Percentiles rank a stretch among this genome's conserved stretches.
Conservation (phyloP, 768 basidiomycete species). For the Boletus sp. region DNA sequence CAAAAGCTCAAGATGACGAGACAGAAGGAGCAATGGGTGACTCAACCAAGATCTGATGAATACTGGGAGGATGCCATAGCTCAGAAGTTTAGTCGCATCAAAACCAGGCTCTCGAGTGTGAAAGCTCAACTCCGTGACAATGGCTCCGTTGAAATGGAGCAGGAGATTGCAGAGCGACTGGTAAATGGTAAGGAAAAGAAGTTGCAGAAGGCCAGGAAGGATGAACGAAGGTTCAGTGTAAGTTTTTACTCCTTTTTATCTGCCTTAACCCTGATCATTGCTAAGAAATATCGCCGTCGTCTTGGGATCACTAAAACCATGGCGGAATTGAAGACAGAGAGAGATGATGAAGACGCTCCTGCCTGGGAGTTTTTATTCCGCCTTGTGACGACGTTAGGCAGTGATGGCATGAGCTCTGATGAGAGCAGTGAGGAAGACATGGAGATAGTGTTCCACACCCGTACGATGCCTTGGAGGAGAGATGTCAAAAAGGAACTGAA, state of each 20-base stretch:
- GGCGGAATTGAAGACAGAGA: neutral
- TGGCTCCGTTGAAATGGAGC: neutral
- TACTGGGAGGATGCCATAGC: neutral
- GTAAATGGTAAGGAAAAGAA: neutral
- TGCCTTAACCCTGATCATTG: neutral
- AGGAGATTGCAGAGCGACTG: neutral
- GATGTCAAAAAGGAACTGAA: no score
- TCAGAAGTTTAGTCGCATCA: neutral
- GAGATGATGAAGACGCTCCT: neutral
- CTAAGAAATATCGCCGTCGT: neutral
- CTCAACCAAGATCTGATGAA: neutral
- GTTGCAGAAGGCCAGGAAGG: neutral
- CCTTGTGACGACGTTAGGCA: no score
- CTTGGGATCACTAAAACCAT: neutral
- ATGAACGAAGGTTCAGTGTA: neutral
- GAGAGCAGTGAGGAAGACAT: no score
- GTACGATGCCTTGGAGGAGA: no score
- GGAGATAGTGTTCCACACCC: no score
- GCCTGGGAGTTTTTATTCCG: no score
- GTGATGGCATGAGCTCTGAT: no score
- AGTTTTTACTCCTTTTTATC: neutral
- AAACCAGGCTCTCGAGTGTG: neutral
- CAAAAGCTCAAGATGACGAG: neutral
- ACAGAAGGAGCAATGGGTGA: neutral
- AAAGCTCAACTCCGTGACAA: neutral